These are phyloP conservation scores for Udeniomyces megalosporus DNA, from an alignment of 768 basidiomycete genomes.

Conservation along the genomic window DNA sequence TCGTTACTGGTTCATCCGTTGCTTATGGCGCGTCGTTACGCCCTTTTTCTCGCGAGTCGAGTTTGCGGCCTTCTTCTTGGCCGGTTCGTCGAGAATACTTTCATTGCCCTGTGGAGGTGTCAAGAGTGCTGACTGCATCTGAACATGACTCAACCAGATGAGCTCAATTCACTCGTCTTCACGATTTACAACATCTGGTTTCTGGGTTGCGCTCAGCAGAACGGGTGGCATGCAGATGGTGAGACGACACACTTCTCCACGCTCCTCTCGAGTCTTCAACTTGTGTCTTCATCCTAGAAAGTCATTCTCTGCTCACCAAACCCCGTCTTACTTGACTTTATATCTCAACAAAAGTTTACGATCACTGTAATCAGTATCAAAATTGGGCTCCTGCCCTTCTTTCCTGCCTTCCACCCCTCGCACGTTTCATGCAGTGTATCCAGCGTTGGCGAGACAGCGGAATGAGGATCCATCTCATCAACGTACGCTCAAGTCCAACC, in stretches of 20 bases:
- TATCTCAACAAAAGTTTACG: background rate
- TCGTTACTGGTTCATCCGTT: constrained; percentile 59
- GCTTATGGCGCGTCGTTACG: constrained; percentile 9
- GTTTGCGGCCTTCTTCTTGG: constrained; percentile 36
- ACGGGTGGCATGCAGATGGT: constrained; percentile 36
- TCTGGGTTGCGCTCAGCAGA: constrained; percentile 29
- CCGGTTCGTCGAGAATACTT: constrained; percentile 28
- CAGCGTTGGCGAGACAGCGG: constrained; percentile 61
- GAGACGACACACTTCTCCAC: too few species aligned
- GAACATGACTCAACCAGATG: background rate
- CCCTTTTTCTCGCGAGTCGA: constrained; percentile 14
- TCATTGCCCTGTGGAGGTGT: background rate
- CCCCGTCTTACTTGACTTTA: too few species aligned
- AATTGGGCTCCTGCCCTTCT: constrained; percentile 48
- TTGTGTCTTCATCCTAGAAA: too few species aligned
- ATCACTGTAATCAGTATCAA: constrained; percentile 9
- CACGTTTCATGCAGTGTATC: constrained; percentile 70
- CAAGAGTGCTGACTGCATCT: background rate
- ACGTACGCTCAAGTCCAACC: constrained; percentile 38
- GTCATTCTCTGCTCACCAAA: too few species aligned
- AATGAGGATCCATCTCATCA: constrained; percentile 62
- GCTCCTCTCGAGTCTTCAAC: too few species aligned
- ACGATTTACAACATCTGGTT: constrained; percentile 14
- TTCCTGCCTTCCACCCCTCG: constrained; percentile 48
- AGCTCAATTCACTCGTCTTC: constrained; percentile 18